A percentile compares a stretch with the other conserved stretches of the same genome.
Conservation (phyloP, 306 rosid species). For the Vigna mungo region DNA sequence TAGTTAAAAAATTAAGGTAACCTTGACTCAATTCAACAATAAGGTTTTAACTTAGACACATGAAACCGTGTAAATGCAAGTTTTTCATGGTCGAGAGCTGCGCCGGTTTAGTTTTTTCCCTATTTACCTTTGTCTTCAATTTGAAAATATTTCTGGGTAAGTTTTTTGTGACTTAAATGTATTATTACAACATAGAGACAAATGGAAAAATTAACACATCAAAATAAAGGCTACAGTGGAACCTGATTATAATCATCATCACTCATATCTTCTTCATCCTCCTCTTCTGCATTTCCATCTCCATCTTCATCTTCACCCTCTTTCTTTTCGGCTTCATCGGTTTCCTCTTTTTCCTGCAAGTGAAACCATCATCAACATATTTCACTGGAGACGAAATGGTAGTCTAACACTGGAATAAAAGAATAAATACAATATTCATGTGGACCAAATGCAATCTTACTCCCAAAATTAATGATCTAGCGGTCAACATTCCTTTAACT, state of each 20-base stretch:
- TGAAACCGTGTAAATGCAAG: constrained; percentile 10
- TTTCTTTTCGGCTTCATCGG: constrained; percentile 47
- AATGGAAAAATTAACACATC: constrained; percentile 28
- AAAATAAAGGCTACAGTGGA: constrained; percentile 31
- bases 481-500: constrained; percentile 13
- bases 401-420: constrained; percentile 9
- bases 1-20: background rate
- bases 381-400: constrained; percentile 14
- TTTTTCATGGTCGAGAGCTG: background rate
- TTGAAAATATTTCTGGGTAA: constrained; percentile 5
- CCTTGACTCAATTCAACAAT: constrained; percentile 15
- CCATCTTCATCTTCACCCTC: constrained; percentile 61
- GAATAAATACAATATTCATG: constrained; percentile 12
- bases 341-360: constrained; percentile 48
- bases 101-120: background rate
- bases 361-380: constrained; percentile 35
- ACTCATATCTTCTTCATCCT: constrained; percentile 44
- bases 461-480: constrained; percentile 15
- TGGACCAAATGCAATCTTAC: constrained; percentile 12
- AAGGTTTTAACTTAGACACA: background rate
- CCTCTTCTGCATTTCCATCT: constrained; percentile 49
- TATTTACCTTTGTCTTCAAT: constrained; percentile 19
- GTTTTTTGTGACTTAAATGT: constrained; percentile 1
- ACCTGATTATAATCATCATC: constrained; percentile 71
- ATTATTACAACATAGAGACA: background rate